These are phyloP conservation scores for Exophiala sp. DNA, from an alignment of 2,329 filamentous ascomycete genomes.

Conservation along the genomic window DNA sequence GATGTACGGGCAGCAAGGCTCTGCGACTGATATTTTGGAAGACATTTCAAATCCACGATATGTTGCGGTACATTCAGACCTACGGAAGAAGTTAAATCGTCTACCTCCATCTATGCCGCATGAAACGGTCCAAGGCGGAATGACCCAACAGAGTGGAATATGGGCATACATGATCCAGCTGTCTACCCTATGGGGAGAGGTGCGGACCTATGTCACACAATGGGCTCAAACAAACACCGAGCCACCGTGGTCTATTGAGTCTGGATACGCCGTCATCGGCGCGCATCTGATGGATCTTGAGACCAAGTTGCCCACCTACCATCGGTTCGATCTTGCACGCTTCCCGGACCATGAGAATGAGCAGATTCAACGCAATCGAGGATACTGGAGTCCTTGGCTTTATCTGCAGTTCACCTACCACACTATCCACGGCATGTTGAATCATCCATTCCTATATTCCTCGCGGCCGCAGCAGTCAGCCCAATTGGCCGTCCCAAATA, in stretches of 20 bases:
- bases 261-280: constrained; percentile 21
- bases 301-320: constrained; percentile 22
- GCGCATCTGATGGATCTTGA: constrained; percentile 27
- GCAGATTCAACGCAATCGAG: constrained; percentile 30
- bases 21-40: constrained; percentile 22
- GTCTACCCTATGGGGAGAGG: constrained; percentile 22
- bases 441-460: constrained; percentile 31
- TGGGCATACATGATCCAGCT: constrained; percentile 28
- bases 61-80: constrained; percentile 19
- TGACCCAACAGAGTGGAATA: constrained; percentile 16
- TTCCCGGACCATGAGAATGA: constrained; percentile 19
- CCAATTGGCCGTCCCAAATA: constrained; percentile 49
- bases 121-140: constrained; percentile 1
- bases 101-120: constrained; percentile 16
- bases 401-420: constrained; percentile 34
- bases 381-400: constrained; percentile 34
- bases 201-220: constrained; percentile 20
- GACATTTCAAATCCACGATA: constrained; percentile 25
- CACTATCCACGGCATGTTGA: constrained; percentile 32
- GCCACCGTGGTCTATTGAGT: constrained; percentile 24
- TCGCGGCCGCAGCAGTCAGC: constrained; percentile 11
- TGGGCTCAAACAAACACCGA: constrained; percentile 16
- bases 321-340: constrained; percentile 22
- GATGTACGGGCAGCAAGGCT: constrained; percentile 19
- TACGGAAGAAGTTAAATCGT: constrained; percentile 2